phyloP scores from a whole-genome alignment of 345 rosid genomes.

The Trapa incisa region DNA sequence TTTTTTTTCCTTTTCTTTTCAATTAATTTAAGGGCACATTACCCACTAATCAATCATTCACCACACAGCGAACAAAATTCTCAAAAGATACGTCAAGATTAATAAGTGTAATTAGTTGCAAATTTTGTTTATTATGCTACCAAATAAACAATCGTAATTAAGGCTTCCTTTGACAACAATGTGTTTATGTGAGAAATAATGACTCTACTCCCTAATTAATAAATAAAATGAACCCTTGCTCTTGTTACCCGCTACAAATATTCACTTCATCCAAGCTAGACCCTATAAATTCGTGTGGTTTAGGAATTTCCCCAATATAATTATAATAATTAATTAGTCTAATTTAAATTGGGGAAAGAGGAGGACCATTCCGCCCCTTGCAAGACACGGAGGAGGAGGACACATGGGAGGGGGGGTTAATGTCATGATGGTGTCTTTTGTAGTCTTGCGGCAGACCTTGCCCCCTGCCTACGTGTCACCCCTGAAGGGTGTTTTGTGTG shows the following conservation, averaged over 20 bases:
- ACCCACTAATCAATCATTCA: conserved; percentile 14
- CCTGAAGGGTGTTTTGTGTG: background rate
- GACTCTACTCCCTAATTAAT: too few relatives aligned
- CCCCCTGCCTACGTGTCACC: background rate
- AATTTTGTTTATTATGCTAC: too few relatives aligned
- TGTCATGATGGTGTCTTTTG: background rate
- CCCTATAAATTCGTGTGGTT: background rate
- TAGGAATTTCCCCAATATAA: background rate
- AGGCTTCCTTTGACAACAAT: too few relatives aligned
- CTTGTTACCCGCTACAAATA: too few relatives aligned
- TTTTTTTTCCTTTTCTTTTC: too few relatives aligned
- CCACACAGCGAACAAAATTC: conserved; percentile 2
- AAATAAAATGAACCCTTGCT: too few relatives aligned
- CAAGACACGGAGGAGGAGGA: conserved; percentile 16
- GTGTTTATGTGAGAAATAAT: too few relatives aligned
- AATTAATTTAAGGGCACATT: background rate
- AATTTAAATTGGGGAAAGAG: background rate
- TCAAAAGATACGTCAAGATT: background rate
- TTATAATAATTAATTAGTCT: background rate
- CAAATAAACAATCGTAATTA: too few relatives aligned
- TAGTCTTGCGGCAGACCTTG: background rate
- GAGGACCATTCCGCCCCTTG: conserved; percentile 12
- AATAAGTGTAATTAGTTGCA: too few relatives aligned
- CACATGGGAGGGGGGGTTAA: background rate
- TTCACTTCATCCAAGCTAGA: background rate